These are phyloP conservation scores for Lasiodiplodia theobromae DNA, from an alignment of 2,329 filamentous ascomycete species.

Conservation along the genomic window DNA sequence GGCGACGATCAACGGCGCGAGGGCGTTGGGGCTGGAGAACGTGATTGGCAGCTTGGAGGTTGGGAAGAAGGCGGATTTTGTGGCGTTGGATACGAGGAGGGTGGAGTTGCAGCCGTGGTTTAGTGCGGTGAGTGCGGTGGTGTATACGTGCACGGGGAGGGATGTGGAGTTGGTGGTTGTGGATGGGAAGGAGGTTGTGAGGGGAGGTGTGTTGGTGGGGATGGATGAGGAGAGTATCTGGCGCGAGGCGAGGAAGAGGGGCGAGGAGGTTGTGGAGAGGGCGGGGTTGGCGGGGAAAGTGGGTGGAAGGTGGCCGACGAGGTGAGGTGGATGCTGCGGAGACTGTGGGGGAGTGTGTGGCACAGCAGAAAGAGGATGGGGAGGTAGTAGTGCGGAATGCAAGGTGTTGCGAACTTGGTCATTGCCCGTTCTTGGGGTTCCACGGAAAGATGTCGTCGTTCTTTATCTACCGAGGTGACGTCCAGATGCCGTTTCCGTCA, in stretches of 20 bases:
- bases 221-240: slow-evolving; percentile 53
- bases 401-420: not conserved
- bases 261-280: slow-evolving; percentile 48
- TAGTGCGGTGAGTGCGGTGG: slow-evolving; percentile 51
- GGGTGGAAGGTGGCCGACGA: slow-evolving; percentile 47
- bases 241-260: slow-evolving; percentile 43
- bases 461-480: too few species aligned
- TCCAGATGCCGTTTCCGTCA: not conserved
- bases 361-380: not conserved
- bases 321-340: slow-evolving; percentile 20
- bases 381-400: not conserved
- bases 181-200: slow-evolving; percentile 51
- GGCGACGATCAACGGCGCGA: slow-evolving; percentile 60
- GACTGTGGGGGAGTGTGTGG: not conserved
- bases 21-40: slow-evolving; percentile 51
- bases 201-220: slow-evolving; percentile 44
- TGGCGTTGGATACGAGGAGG: slow-evolving; percentile 42
- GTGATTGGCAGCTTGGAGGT: slow-evolving; percentile 51
- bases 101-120: slow-evolving; percentile 39
- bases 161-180: slow-evolving; percentile 56
- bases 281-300: slow-evolving; percentile 48
- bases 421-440: not conserved
- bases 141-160: slow-evolving; percentile 53
- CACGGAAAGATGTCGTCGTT: not conserved
- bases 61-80: slow-evolving; percentile 56